phyloP scores from a whole-genome alignment of 2,329 filamentous ascomycete genomes.

The Xylariaceae sp. region DNA sequence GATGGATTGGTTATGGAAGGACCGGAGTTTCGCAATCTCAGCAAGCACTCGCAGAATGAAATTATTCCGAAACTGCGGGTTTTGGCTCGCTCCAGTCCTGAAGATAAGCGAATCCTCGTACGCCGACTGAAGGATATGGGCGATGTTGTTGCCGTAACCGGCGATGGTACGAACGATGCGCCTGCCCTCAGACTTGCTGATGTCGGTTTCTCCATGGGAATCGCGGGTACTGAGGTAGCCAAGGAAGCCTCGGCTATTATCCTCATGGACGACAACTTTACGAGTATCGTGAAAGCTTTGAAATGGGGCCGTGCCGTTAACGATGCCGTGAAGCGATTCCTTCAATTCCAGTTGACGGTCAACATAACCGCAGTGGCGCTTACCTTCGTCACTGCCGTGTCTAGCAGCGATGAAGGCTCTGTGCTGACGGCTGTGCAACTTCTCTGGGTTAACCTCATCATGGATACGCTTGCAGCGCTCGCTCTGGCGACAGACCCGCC shows the following conservation, averaged over 20 bases:
- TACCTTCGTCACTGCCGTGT: conserved; percentile 82
- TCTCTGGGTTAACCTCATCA: conserved; percentile 95
- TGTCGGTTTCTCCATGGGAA: conserved; percentile 82
- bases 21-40: conserved; percentile 69
- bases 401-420: conserved; percentile 60
- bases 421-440: conserved; percentile 86
- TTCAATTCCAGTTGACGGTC: conserved; percentile 76
- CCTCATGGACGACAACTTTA: conserved; percentile 83
- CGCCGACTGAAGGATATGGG: conserved; percentile 64
- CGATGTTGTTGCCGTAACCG: conserved; percentile 77
- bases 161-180: conserved; percentile 79
- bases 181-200: conserved; percentile 76
- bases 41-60: conserved; percentile 57
- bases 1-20: conserved; percentile 72
- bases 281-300: conserved; percentile 77
- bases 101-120: conserved; percentile 71
- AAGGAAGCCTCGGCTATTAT: conserved; percentile 84
- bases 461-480: conserved; percentile 90
- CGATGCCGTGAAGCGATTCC: conserved; percentile 70
- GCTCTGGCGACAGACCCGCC: conserved; percentile 89
- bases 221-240: conserved; percentile 75
- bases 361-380: conserved; percentile 86
- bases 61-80: conserved; percentile 66
- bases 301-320: conserved; percentile 77
- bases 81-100: conserved; percentile 67